Evolutionary conservation across 1,139 yeast genomes (phyloP).

Genomic region (Saccharomycopsis hybrid): DNA sequence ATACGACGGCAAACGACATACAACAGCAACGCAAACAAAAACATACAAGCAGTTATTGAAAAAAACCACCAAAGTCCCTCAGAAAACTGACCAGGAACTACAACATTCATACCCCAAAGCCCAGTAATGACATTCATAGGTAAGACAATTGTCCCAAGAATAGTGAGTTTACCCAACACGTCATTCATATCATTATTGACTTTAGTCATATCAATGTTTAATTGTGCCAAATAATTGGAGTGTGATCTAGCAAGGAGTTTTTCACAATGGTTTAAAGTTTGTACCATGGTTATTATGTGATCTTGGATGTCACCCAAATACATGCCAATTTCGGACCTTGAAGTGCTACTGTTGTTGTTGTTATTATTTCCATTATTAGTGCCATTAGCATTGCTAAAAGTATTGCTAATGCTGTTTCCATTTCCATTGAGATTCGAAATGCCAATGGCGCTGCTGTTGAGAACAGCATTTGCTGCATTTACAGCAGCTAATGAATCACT

Average conservation of each 20-base stretch:
- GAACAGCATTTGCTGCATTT: no score
- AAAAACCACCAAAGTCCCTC: constrained; percentile 80
- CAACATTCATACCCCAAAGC: constrained; percentile 96
- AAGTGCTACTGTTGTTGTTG: constrained; percentile 5
- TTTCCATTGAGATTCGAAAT: background rate
- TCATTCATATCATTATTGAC: constrained; percentile 96
- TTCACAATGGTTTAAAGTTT: constrained; percentile 88
- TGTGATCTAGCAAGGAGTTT: constrained; percentile 89
- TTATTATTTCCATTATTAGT: constrained; percentile 24
- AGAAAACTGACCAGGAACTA: constrained; percentile 86
- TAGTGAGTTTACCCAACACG: constrained; percentile 86
- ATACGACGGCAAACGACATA: constrained; percentile 35
- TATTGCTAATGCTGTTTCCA: background rate
- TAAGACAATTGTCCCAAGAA: constrained; percentile 87
- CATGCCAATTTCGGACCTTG: constrained; percentile 71
- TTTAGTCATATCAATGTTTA: constrained; percentile 93
- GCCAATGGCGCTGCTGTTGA: no score
- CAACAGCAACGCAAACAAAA: constrained; percentile 36
- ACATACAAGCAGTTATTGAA: constrained; percentile 38
- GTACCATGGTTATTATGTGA: constrained; percentile 95
- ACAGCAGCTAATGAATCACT: background rate
- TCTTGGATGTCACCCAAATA: constrained; percentile 93
- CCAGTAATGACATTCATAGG: constrained; percentile 96
- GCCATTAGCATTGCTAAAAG: background rate
- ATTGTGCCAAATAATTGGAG: constrained; percentile 91